Conservation (phyloP, 345 rosid genomes). For the Conringia planisiliqua region DNA sequence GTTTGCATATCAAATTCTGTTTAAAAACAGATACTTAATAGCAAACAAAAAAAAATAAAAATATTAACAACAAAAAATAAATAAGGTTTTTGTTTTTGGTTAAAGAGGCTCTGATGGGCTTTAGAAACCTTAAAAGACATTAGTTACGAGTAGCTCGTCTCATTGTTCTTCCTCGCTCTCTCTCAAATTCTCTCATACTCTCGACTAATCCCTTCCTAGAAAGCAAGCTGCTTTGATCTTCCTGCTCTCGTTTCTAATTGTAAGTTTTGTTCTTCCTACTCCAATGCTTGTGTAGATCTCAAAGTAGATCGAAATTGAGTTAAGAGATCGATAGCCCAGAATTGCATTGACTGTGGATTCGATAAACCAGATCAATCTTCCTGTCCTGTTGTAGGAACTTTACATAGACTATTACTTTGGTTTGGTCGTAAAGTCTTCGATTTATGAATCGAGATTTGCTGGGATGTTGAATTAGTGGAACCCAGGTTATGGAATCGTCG, state of each 20-base stretch:
- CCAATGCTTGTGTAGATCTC: neutral
- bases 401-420: neutral
- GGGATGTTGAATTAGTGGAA: neutral
- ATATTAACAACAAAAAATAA: neutral
- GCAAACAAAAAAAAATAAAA: too few species aligned
- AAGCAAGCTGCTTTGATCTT: conserved; percentile 5
- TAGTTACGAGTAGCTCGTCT: neutral
- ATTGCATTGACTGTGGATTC: neutral
- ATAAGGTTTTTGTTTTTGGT: neutral
- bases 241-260: neutral
- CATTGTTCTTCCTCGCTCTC: neutral
- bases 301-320: conserved; percentile 21
- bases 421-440: neutral
- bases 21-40: too few species aligned
- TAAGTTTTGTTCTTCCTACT: neutral
- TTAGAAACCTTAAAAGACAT: neutral
- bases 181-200: neutral
- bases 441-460: neutral
- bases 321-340: neutral
- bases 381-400: neutral
- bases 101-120: neutral
- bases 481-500: neutral
- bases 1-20: too few species aligned
- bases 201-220: neutral
- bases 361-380: conserved; percentile 8